Base-by-base conservation (phyloP, 257 asterid genomes). In the Salvia rosmarinus region DNA sequence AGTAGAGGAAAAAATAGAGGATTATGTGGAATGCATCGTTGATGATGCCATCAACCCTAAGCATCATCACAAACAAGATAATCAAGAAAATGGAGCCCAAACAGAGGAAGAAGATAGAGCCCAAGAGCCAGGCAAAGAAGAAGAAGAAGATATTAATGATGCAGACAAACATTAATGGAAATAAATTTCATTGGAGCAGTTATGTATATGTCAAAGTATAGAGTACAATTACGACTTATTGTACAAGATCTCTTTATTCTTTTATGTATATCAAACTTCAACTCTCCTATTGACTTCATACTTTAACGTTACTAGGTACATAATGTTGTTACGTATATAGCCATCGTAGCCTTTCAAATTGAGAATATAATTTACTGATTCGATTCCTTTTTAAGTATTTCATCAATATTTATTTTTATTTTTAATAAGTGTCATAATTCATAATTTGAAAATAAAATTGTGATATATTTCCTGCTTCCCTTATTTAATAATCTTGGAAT, bases 1-100 rank as follows among this genome's bases (percentile, higher is more conserved):
- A 54, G 74, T 69, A 19, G 87, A 82, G 44, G 82, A 82, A 13
- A 70, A 66, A 17, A 32, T 85, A 57, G 89, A 79, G 39, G 79
- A 71, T 0, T 73, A 30, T 16, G 67, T 76, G 30, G 88, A 84
- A 46, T 60, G 68, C 6, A 39, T 70, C 7, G 84, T 40, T 19
- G 79, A 70, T 20, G 78, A 70, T 6, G 67, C 67, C 57, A 62
- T 19, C 10, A 39, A 46, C 11, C 75, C 40, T 32, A 40, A 44
- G 13, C 76, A 72, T 57, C 76, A 72, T 57, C 28, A 23, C 21
- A 25, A 57, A 13, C 21, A 76, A 54, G 56, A 54, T 10, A 10
- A 64, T 17, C 19, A 32, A 17, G 63, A 14, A 10, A 32, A 47
- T 13, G 68, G 44, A 30, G 35, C 11, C 3, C 32, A 11, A 2